Percentiles rank a stretch among this genome's conserved stretches.
These are phyloP conservation scores for Aspergillus hancockii DNA, from an alignment of 495 filamentous ascomycete species.

Conservation along the genomic window DNA sequence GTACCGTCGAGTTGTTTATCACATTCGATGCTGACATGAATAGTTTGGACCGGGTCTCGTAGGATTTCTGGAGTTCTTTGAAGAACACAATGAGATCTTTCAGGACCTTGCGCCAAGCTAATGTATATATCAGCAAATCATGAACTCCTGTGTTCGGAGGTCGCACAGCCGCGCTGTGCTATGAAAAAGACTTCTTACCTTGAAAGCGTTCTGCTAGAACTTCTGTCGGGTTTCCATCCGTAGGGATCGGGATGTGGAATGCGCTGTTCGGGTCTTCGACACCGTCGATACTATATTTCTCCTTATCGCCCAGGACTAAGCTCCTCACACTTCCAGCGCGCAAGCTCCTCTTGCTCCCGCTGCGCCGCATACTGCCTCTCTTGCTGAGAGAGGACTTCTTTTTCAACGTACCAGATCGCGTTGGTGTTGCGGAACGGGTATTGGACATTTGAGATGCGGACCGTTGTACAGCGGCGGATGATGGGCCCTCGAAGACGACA, in stretches of 20 bases:
- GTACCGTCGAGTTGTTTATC: conserved; percentile 75
- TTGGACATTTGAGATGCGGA: conserved; percentile 56
- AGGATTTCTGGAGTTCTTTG: conserved; percentile 86
- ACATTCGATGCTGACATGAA: conserved; percentile 80
- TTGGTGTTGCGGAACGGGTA: conserved; percentile 53
- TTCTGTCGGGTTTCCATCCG: conserved; percentile 83
- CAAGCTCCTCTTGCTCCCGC: conserved; percentile 71
- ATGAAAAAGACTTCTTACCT: conserved; percentile 54
- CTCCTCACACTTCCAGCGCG: conserved; percentile 82
- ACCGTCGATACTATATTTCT: conserved; percentile 57
- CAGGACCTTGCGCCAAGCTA: conserved; percentile 92
- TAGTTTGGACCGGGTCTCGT: conserved; percentile 82
- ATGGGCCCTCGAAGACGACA: conserved; percentile 51
- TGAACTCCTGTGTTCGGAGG: not conserved
- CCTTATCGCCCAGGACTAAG: conserved; percentile 61
- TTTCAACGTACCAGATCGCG: conserved; percentile 76
- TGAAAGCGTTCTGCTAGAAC: conserved; percentile 87
- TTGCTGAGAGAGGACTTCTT: conserved; percentile 80
- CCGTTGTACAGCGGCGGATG: conserved; percentile 44
- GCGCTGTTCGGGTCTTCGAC: conserved; percentile 76
- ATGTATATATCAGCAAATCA: conserved; percentile 19
- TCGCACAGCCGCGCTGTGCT: not conserved
- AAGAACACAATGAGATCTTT: conserved; percentile 96
- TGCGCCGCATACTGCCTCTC: conserved; percentile 73
- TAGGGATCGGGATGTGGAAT: conserved; percentile 88